Evolutionary conservation across 495 filamentous ascomycete genomes (phyloP).

Genomic region (Physcia stellaris): DNA sequence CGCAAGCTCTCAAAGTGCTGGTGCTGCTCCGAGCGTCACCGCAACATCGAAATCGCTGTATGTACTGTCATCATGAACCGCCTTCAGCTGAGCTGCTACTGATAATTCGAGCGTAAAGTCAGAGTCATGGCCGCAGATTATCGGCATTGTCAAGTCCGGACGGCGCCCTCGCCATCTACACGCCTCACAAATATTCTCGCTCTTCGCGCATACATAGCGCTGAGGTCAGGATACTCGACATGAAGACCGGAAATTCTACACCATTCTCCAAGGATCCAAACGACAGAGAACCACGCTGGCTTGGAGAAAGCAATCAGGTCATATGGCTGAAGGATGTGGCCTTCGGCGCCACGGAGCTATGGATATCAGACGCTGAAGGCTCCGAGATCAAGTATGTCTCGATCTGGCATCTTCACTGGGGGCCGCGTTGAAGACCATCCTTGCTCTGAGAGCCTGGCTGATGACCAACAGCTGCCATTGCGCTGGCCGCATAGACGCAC

Average conservation of each 20-base stretch:
- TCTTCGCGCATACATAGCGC: conserved; percentile 58
- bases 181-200: too few relatives aligned
- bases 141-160: too few relatives aligned
- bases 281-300: conserved; percentile 58
- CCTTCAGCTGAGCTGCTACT: too few relatives aligned
- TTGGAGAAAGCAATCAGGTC: conserved; percentile 46
- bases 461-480: conserved; percentile 28
- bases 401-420: not conserved
- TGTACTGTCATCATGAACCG: too few relatives aligned
- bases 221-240: conserved; percentile 61
- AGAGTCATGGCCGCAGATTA: too few relatives aligned
- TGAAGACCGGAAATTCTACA: conserved; percentile 48
- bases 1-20: too few relatives aligned
- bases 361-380: conserved; percentile 41
- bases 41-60: too few relatives aligned
- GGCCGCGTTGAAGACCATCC: not conserved
- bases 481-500: conserved; percentile 34
- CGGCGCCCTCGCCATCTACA: too few relatives aligned
- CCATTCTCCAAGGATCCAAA: conserved; percentile 48
- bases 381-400: conserved; percentile 34
- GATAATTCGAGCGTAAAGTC: too few relatives aligned
- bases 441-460: too few relatives aligned
- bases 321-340: conserved; percentile 49
- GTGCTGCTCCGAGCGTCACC: too few relatives aligned
- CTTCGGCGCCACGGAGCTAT: conserved; percentile 49